These are phyloP conservation scores for Trichoderma orchidacearum DNA, from an alignment of 495 filamentous ascomycete genomes.

Conservation along the genomic window DNA sequence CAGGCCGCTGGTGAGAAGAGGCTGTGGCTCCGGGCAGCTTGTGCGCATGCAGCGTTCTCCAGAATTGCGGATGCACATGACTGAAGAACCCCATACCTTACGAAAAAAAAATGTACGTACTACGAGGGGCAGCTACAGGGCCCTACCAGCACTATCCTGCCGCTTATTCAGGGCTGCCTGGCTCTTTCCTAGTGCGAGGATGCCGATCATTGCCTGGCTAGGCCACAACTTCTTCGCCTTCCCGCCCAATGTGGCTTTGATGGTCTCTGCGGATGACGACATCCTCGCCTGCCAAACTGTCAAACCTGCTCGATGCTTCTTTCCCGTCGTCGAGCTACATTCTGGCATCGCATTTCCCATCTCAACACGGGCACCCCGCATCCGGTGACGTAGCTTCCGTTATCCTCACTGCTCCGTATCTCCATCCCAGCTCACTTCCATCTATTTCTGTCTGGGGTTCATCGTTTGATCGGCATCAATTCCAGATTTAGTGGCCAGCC, in stretches of 20 bases:
- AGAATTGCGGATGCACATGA: neutral
- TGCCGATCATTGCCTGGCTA: neutral
- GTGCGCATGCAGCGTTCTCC: too few species aligned
- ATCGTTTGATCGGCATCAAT: neutral
- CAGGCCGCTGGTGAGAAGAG: too few species aligned
- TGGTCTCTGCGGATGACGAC: neutral
- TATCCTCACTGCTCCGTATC: neutral
- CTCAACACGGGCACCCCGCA: neutral
- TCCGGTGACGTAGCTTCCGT: neutral
- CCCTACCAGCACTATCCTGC: neutral
- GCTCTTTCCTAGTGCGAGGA: neutral
- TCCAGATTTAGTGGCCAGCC: neutral
- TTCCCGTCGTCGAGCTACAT: too few species aligned
- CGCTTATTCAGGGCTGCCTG: neutral
- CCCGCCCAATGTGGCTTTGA: too few species aligned
- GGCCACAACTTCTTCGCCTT: neutral
- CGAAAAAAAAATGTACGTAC: too few species aligned
- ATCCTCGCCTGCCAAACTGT: neutral
- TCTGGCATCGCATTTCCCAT: neutral
- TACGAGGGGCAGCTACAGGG: too few species aligned
- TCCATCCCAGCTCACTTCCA: neutral
- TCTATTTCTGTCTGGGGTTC: neutral
- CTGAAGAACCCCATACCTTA: too few species aligned
- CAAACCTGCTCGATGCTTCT: conserved; percentile 1
- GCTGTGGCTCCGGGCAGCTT: neutral